These are phyloP conservation scores for Isoetes taiwanensis DNA, from an alignment of 75 land plant species.

Conservation along the genomic window DNA sequence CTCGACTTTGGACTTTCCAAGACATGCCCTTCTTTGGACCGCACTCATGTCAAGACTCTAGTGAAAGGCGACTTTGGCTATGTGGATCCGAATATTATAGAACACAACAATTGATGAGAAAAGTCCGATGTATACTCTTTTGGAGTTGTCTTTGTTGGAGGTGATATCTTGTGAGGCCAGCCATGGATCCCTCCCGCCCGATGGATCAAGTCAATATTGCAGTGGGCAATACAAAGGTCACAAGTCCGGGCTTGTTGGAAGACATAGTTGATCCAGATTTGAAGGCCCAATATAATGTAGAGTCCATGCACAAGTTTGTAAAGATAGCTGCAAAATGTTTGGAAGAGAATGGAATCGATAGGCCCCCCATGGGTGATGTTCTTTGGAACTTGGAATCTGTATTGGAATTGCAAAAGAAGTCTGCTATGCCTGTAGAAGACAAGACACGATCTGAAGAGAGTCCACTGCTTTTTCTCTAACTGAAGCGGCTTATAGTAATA, in stretches of 20 bases:
- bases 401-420: constrained; percentile 64
- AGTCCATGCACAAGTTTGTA: constrained; percentile 47
- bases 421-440: too few relatives aligned
- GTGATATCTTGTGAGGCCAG: constrained; percentile 77
- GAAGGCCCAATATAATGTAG: constrained; percentile 26
- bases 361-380: constrained; percentile 68
- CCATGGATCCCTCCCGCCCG: constrained; percentile 56
- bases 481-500: too few relatives aligned
- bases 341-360: constrained; percentile 49
- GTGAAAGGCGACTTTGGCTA: constrained; percentile 66
- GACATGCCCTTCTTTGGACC: constrained; percentile 54
- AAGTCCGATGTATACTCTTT: constrained; percentile 93
- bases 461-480: too few relatives aligned
- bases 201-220: constrained; percentile 61
- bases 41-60: constrained; percentile 58
- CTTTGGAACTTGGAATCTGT: constrained; percentile 69
- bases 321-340: constrained; percentile 51
- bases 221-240: constrained; percentile 58
- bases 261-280: constrained; percentile 38
- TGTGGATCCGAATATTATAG: constrained; percentile 62
- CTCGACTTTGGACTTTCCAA: constrained; percentile 66
- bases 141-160: constrained; percentile 81
- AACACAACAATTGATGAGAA: constrained; percentile 55
- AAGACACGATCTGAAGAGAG: too few relatives aligned
- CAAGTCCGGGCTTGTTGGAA: constrained; percentile 49